Base-by-base conservation (phyloP, 306 rosid genomes). In the Glycine latifolia region DNA sequence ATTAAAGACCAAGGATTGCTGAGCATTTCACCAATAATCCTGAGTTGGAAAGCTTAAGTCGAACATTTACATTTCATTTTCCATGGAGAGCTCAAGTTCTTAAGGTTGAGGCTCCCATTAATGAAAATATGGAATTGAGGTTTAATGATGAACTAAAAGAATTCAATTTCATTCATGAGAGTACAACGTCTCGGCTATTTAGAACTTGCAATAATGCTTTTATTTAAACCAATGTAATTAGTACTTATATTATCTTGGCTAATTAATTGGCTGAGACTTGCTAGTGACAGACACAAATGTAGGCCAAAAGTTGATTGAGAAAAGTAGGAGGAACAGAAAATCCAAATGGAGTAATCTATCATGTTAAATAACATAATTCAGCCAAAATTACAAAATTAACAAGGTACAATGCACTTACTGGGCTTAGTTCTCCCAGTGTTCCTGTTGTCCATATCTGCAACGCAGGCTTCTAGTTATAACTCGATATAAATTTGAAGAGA, bases 371-470 rank as follows among this genome's bases (percentile, higher is more conserved):
- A 41, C 60, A 46, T 2, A 20, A 44, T 41, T 26, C 26, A 2
- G 54, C 13, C 31, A 26, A 26, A 26, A 26, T 26, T 26, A 1
- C 44, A 41, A 41, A 83, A 47, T 46, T 3, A 9, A 72, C 2
- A 14, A 67, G 33, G 53, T 41, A 59, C 8, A 81, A 70, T 46
- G 74, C 49, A 83, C 95, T 83, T 82, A 91, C 97, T 12, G 97
- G 97, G 81, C 89, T 91, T 83, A 93, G 90, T 80, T 93, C 97
- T 81, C 96, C 96, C 97, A 89, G 91, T 43, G 97, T 89, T 80
- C 96, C 97, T 3, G 97, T 86, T 3, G 94, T 93, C 97, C 97
- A 93, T 47, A 93, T 87, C 97, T 92, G 94, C 87, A 81, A 41
- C 20, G 48, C 47, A 80, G 31, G 8, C 15, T 52, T 62, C 62